Evolutionary conservation across 2,329 filamentous ascomycete genomes (phyloP).

Genomic region (Nemania diffusa): DNA sequence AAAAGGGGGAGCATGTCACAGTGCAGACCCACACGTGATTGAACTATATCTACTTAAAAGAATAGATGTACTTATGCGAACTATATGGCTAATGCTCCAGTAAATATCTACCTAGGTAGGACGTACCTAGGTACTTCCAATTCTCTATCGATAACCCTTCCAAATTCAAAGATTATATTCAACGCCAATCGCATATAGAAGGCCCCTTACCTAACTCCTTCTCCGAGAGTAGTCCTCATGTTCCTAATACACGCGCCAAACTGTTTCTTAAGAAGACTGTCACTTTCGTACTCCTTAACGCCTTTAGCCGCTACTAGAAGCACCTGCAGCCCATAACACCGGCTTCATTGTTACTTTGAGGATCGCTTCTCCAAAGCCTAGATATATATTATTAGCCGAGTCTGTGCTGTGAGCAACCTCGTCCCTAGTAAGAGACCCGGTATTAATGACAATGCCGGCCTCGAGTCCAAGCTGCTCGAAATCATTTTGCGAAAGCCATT

Average conservation of each 20-base stretch:
- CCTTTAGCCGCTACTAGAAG: neutral
- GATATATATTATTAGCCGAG: conserved; percentile 9
- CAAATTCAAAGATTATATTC: no score
- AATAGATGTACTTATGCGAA: neutral
- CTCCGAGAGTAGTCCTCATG: neutral
- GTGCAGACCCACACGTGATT: neutral
- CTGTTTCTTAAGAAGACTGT: neutral
- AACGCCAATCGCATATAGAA: neutral
- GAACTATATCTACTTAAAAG: no score
- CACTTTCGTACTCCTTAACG: neutral
- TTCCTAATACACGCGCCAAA: neutral
- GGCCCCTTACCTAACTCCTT: neutral
- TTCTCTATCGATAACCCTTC: no score
- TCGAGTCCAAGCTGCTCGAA: neutral
- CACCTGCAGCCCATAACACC: neutral
- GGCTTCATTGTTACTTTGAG: conserved; percentile 19
- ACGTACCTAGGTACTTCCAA: no score
- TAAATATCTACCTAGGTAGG: no score
- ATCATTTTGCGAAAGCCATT: conserved; percentile 18
- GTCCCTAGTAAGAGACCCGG: neutral
- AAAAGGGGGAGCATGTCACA: conserved; percentile 13
- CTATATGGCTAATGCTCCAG: no score
- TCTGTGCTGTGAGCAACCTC: conserved; percentile 17
- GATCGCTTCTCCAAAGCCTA: conserved; percentile 1
- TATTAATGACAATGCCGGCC: neutral